Conservation (phyloP, 2,329 filamentous ascomycete species). For the Sordariomycetes sp. region DNA sequence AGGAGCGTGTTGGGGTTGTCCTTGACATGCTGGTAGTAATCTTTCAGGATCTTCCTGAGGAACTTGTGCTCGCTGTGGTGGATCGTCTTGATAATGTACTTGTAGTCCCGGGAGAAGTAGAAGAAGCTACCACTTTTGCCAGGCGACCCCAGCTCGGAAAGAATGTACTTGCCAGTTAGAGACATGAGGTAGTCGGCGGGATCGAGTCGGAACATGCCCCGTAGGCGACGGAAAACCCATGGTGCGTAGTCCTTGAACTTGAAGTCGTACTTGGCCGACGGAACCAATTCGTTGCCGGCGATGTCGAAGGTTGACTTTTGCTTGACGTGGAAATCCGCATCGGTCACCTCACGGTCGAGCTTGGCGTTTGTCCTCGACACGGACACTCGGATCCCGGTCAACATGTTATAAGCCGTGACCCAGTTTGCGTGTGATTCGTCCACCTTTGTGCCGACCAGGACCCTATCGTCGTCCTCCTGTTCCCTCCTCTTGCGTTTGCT, state of each 20-base stretch:
- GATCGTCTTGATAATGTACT: constrained; percentile 99
- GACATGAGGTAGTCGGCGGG: constrained; percentile 98
- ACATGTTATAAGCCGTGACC: constrained; percentile 98
- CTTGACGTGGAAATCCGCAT: constrained; percentile 85
- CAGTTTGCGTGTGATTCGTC: constrained; percentile 96
- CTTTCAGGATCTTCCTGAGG: constrained; percentile 70
- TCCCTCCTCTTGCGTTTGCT: constrained; percentile 78
- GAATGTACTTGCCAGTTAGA: constrained; percentile 94
- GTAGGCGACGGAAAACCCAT: constrained; percentile 94
- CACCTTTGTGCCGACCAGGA: constrained; percentile 93
- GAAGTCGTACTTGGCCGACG: constrained; percentile 98
- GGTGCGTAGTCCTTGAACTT: constrained; percentile 99
- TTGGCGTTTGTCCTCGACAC: constrained; percentile 96
- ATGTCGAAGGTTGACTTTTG: constrained; percentile 99
- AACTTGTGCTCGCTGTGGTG: constrained; percentile 92
- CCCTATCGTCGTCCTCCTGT: constrained; percentile 84
- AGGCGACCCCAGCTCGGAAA: constrained; percentile 92
- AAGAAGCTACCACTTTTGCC: constrained; percentile 99
- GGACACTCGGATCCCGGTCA: constrained; percentile 95
- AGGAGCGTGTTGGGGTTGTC: constrained; percentile 94
- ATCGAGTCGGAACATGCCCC: constrained; percentile 80
- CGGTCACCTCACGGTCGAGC: constrained; percentile 79
- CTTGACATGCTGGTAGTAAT: constrained; percentile 89
- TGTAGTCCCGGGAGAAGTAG: constrained; percentile 98
- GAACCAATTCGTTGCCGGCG: constrained; percentile 95